These are phyloP conservation scores for Apodospora peruviana DNA, from an alignment of 495 filamentous ascomycete species.

Conservation along the genomic window DNA sequence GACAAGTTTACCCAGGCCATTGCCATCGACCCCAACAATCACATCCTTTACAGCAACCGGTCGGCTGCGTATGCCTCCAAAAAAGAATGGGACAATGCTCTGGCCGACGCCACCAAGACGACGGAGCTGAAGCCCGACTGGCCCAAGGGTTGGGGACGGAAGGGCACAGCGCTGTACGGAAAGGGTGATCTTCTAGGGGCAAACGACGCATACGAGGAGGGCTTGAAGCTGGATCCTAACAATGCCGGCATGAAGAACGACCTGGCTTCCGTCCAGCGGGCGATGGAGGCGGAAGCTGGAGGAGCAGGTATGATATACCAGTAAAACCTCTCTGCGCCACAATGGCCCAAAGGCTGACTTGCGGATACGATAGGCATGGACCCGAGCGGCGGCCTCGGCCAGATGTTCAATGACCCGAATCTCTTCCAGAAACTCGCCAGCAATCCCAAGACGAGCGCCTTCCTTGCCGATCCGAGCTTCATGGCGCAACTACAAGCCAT, in stretches of 20 bases:
- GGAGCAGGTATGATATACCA: too few relatives aligned
- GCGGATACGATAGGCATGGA: too few relatives aligned
- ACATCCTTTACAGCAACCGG: slow-evolving; percentile 96
- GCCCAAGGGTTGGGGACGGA: slow-evolving; percentile 91
- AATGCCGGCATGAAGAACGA: slow-evolving; percentile 93
- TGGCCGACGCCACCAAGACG: slow-evolving; percentile 88
- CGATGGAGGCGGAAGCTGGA: slow-evolving; percentile 74
- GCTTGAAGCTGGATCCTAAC: slow-evolving; percentile 80
- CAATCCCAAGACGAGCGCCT: slow-evolving; percentile 87
- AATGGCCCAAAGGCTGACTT: too few relatives aligned
- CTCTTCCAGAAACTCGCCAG: slow-evolving; percentile 81
- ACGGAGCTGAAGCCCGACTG: slow-evolving; percentile 94
- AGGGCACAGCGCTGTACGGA: slow-evolving; percentile 86
- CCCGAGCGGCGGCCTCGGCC: slow-evolving; percentile 69
- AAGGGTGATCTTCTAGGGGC: slow-evolving; percentile 78
- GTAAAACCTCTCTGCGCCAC: too few relatives aligned
- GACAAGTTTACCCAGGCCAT: slow-evolving; percentile 94
- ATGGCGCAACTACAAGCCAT: slow-evolving; percentile 83
- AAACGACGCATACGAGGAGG: slow-evolving; percentile 83
- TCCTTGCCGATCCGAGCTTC: slow-evolving; percentile 79
- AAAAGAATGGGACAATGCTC: slow-evolving; percentile 74
- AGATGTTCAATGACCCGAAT: slow-evolving; percentile 90
- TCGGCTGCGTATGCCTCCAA: slow-evolving; percentile 94
- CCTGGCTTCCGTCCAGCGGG: slow-evolving; percentile 72
- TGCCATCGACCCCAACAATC: slow-evolving; percentile 78